Evolutionary conservation across 2,329 filamentous ascomycete genomes (phyloP).

Genomic region (Thelonectria blattea): DNA sequence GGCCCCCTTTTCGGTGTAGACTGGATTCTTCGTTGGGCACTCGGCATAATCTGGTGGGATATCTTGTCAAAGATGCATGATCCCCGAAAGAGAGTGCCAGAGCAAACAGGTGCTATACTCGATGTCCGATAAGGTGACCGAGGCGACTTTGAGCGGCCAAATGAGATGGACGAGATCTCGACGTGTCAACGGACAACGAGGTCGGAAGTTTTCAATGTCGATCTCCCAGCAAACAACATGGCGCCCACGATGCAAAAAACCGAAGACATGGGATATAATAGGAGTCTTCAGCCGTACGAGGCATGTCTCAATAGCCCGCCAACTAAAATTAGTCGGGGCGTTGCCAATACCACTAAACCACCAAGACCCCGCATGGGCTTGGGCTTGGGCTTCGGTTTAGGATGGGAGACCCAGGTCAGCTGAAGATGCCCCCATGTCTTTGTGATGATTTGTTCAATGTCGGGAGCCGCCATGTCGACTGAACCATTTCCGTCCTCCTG

Average conservation of each 20-base stretch:
- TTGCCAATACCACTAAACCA: constrained; percentile 16
- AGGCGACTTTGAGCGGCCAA: neutral
- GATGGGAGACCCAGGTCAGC: constrained; percentile 9
- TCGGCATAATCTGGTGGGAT: neutral
- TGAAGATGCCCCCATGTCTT: constrained; percentile 10
- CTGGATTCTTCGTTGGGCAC: neutral
- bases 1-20: neutral
- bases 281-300: constrained; percentile 17
- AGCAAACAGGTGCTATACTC: neutral
- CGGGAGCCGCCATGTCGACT: constrained; percentile 6
- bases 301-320: constrained; percentile 22
- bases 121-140: no score
- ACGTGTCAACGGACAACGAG: neutral
- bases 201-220: neutral
- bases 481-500: constrained; percentile 4
- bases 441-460: neutral
- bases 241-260: neutral
- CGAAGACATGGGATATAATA: constrained; percentile 16
- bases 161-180: neutral
- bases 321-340: constrained; percentile 33
- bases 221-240: neutral
- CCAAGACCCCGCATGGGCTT: constrained; percentile 25
- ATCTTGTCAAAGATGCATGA: neutral
- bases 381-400: constrained; percentile 6
- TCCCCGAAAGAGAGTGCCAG: neutral